Evolutionary conservation across 495 filamentous ascomycete species (phyloP), one percentile per base, ranked within the genome.

Genomic region (Penicillium goetzii): DNA sequence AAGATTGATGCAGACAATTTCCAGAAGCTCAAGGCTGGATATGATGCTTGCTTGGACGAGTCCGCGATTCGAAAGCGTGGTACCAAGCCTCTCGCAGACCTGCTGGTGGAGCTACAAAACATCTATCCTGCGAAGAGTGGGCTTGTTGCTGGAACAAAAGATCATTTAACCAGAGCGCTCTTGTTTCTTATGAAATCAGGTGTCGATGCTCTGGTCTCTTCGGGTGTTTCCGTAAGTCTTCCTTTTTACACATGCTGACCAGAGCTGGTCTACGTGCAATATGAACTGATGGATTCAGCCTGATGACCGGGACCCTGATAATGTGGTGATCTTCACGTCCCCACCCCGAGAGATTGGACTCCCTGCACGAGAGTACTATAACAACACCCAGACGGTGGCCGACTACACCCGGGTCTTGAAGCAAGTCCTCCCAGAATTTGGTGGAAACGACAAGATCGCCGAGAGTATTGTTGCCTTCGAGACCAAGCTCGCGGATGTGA

Each of bases 11-110:
- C 83, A 49, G 73, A 84, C 9, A 92, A 89, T 60, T 91, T 90
- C 69, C 68, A 85, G 51, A 90, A 89, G 76, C 66, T 92, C 59
- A 84, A 88, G 63, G 71, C 78, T 51, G 83, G 80, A 28, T 92
- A 90, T 56, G 72, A 84, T 65, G 84, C 89, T 54, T 92, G 89
- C 72, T 78, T 89, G 72, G 80, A 90, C 69, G 83, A 86, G 67
- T 66, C 76, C 4, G 70, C 73, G 17, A 79, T 89, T 58, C 79
- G 80, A 56, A 70, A 85, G 56, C 68, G 77, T 19, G 89, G 88
- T 26, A 75, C 80, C 47, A 67, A 74, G 58, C 89, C 89, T 2
- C 67, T 88, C 51, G 67, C 77, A 30, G 66, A 81, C 19, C 66
- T 87, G 21, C 59, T 92, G 26, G 63, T 73, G 14, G 69, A 82